A percentile compares a stretch with the other conserved stretches of the same genome.
Conservation (phyloP, 495 filamentous ascomycete genomes). For the Penicillium angulare region DNA sequence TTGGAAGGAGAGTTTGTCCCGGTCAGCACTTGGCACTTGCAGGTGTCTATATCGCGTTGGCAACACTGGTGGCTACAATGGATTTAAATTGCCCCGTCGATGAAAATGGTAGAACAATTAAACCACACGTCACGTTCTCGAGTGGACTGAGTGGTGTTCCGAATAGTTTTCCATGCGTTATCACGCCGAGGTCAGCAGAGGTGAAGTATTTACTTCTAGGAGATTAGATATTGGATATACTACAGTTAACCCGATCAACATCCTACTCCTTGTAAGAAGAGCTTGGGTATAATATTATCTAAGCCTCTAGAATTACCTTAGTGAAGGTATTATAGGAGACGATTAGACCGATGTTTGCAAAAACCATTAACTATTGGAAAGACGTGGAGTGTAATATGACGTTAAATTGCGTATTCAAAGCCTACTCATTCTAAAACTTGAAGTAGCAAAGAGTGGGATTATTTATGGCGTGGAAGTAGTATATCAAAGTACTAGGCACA, state of each 20-base stretch:
- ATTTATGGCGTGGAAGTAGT: no score
- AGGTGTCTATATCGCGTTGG: conserved; percentile 18
- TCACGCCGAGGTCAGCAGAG: conserved; percentile 7
- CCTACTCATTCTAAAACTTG: no score
- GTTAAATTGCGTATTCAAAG: no score
- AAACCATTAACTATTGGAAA: no score
- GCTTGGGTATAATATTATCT: no score
- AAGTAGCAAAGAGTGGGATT: no score
- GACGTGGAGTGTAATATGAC: no score
- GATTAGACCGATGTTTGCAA: background rate
- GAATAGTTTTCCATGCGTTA: conserved; percentile 15
- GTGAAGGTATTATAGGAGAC: background rate
- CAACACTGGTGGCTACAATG: conserved; percentile 16
- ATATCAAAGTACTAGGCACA: no score
- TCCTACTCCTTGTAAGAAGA: no score
- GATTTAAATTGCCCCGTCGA: conserved; percentile 15
- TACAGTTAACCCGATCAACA: no score
- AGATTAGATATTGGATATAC: no score
- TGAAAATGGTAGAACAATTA: conserved; percentile 8
- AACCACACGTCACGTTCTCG: conserved; percentile 13
- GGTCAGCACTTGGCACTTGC: conserved; percentile 18
- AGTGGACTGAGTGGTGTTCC: conserved; percentile 21
- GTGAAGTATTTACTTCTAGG: background rate
- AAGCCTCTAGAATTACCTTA: no score
- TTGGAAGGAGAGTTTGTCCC: conserved; percentile 36